phyloP scores from a whole-genome alignment of 805 yeast species.

The Diddensiella transvaalensis region DNA sequence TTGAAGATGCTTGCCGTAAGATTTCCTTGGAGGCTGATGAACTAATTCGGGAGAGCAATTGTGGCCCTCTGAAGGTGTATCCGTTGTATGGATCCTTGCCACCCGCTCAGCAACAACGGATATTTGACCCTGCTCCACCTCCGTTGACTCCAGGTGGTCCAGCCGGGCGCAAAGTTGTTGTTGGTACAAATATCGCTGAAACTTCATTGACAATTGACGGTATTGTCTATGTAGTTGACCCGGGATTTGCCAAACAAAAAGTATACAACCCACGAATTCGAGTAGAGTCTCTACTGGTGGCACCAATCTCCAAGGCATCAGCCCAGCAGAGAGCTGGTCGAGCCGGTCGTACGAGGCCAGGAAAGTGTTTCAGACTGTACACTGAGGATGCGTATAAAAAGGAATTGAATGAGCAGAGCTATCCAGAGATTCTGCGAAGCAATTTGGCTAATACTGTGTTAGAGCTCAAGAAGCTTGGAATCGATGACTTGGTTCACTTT shows the following conservation, averaged over 20 bases:
- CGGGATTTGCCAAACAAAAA: conserved; percentile 95
- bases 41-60: conserved; percentile 77
- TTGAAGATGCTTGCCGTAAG: conserved; percentile 93
- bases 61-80: conserved; percentile 86
- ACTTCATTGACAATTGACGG: conserved; percentile 97
- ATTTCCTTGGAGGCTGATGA: conserved; percentile 86
- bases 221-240: conserved; percentile 94
- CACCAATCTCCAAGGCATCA: conserved; percentile 95
- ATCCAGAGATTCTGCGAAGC: conserved; percentile 91
- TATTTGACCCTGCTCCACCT: conserved; percentile 85
- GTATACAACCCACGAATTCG: conserved; percentile 95
- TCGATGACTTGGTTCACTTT: conserved; percentile 94
- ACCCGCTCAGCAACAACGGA: conserved; percentile 90
- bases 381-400: conserved; percentile 95
- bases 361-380: conserved; percentile 93
- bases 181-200: conserved; percentile 95
- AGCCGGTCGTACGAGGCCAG: conserved; percentile 99
- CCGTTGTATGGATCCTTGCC: conserved; percentile 96
- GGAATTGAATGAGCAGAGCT: conserved; percentile 90
- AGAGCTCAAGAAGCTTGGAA: conserved; percentile 88
- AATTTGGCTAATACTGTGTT: conserved; percentile 88
- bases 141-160: conserved; percentile 70
- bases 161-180: conserved; percentile 92
- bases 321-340: conserved; percentile 99
- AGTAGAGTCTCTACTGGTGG: conserved; percentile 88